phyloP scores from a whole-genome alignment of 2,329 filamentous ascomycete genomes.

The Cryoendolithus antarcticus region DNA sequence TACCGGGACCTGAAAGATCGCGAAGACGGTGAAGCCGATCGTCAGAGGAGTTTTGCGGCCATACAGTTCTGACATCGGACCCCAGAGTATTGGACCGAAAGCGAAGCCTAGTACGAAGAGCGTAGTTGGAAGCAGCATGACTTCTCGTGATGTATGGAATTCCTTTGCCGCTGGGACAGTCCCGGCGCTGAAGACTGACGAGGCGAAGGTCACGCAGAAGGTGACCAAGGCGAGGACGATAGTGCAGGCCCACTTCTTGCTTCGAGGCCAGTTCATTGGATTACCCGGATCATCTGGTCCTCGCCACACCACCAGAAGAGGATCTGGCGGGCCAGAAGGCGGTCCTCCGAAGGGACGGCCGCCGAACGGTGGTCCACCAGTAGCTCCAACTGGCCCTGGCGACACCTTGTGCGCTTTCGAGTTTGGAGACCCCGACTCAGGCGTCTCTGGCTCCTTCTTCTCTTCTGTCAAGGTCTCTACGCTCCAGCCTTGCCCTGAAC shows the following conservation, averaged over 20 bases:
- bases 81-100: constrained; percentile 28
- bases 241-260: constrained; percentile 46
- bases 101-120: constrained; percentile 33
- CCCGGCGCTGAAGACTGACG: constrained; percentile 34
- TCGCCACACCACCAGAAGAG: constrained; percentile 69
- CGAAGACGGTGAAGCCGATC: constrained; percentile 3
- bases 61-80: constrained; percentile 9
- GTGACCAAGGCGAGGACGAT: constrained; percentile 30
- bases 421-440: too few relatives aligned
- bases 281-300: constrained; percentile 58
- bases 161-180: constrained; percentile 26
- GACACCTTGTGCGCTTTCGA: too few relatives aligned
- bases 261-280: constrained; percentile 58
- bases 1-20: constrained; percentile 19
- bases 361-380: too few relatives aligned
- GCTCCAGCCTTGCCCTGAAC: too few relatives aligned
- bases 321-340: too few relatives aligned
- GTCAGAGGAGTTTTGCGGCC: constrained; percentile 8
- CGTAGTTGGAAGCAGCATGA: constrained; percentile 30
- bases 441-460: too few relatives aligned
- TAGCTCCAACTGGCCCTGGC: too few relatives aligned
- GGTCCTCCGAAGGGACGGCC: too few relatives aligned
- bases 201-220: constrained; percentile 36
- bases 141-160: constrained; percentile 23
- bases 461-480: too few relatives aligned